phyloP scores from a whole-genome alignment of 2,329 filamentous ascomycete genomes.

The Aspergillus ustus region DNA sequence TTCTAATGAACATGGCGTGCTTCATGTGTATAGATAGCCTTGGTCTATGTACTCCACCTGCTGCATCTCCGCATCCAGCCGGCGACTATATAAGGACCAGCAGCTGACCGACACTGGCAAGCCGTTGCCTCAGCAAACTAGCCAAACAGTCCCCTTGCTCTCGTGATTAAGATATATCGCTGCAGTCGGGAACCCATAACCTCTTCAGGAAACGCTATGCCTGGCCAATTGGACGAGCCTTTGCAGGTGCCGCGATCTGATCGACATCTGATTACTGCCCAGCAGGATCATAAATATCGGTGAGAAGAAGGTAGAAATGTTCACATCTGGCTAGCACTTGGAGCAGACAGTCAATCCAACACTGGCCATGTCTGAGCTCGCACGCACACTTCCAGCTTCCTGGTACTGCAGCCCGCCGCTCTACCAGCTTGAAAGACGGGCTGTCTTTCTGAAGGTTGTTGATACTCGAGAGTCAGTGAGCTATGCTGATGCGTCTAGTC shows the following conservation, averaged over 20 bases:
- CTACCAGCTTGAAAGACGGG: slow-evolving; percentile 56
- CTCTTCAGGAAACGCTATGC: slow-evolving; percentile 38
- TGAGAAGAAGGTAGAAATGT: background rate
- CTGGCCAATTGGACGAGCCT: slow-evolving; percentile 22
- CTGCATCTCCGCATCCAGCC: background rate
- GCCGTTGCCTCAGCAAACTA: background rate
- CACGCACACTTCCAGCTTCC: slow-evolving; percentile 55
- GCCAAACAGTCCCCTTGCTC: background rate
- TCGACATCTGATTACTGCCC: background rate
- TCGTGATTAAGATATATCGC: background rate
- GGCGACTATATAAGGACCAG: background rate
- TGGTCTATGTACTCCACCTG: too few species aligned
- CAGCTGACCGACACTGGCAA: background rate
- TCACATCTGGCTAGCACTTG: background rate
- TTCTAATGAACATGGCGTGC: background rate
- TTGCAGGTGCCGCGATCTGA: slow-evolving; percentile 2
- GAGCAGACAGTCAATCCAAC: background rate
- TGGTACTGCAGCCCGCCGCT: slow-evolving; percentile 57
- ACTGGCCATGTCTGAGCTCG: slow-evolving; percentile 37
- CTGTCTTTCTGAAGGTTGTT: slow-evolving; percentile 55
- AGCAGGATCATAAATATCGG: background rate
- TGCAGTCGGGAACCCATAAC: slow-evolving; percentile 36
- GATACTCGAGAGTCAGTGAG: background rate
- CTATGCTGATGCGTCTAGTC: slow-evolving; percentile 38
- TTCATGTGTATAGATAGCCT: background rate